Evolutionary conservation across 768 basidiomycete species (phyloP).

Genomic region (Amanita rimosa): DNA sequence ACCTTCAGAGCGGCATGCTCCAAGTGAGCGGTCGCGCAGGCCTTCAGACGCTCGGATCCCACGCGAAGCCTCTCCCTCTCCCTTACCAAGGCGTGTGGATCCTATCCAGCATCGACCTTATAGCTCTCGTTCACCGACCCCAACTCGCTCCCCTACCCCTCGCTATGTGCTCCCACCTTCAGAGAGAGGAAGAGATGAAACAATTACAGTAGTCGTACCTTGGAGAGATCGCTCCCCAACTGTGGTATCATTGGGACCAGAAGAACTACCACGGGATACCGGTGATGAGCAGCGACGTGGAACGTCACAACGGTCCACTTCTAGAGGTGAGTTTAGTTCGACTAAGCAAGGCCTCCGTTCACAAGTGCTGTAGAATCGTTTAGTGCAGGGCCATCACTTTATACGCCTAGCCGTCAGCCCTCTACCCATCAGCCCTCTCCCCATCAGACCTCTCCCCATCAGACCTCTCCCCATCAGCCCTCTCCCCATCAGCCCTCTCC

Average conservation of each 20-base stretch:
- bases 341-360: background rate
- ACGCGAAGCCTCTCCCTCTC: background rate
- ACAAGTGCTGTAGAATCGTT: background rate
- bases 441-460: too few relatives aligned
- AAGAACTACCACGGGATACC: constrained; percentile 1
- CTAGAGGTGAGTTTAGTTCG: background rate
- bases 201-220: constrained; percentile 8
- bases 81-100: constrained; percentile 4
- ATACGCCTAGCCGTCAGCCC: constrained; percentile 1
- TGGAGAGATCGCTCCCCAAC: constrained; percentile 8
- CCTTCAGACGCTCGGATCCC: background rate
- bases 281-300: background rate
- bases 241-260: constrained; percentile 2
- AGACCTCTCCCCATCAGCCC: background rate
- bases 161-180: constrained; percentile 3
- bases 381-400: constrained; percentile 4
- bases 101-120: constrained; percentile 8
- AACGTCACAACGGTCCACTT: background rate
- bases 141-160: constrained; percentile 2
- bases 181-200: constrained; percentile 3
- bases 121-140: constrained; percentile 12
- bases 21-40: background rate
- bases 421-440: background rate
- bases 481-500: background rate
- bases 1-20: background rate